Conservation (phyloP, 768 basidiomycete species). For the Podaxis sp. region DNA sequence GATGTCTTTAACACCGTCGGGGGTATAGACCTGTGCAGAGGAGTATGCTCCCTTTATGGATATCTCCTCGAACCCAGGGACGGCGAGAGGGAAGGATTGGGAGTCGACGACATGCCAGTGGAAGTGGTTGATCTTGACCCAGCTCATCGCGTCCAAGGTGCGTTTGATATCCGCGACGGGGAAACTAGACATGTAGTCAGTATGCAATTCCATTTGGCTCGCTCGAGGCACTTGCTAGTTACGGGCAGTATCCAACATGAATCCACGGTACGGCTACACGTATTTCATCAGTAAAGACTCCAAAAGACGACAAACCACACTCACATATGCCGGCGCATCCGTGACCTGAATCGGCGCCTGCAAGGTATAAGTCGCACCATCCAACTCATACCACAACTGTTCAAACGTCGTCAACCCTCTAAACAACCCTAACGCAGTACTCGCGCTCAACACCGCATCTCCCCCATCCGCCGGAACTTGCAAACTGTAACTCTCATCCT, state of each 20-base stretch:
- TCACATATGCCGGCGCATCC: slow-evolving; percentile 62
- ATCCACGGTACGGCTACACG: slow-evolving; percentile 65
- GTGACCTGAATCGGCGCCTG: slow-evolving; percentile 56
- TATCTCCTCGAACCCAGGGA: slow-evolving; percentile 62
- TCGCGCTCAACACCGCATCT: slow-evolving; percentile 54
- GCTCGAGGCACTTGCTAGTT: slow-evolving; percentile 55
- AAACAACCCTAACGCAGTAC: slow-evolving; percentile 64
- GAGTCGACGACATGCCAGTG: slow-evolving; percentile 86
- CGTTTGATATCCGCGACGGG: slow-evolving; percentile 62
- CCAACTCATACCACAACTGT: slow-evolving; percentile 65
- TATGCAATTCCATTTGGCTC: not conserved
- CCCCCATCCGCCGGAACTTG: slow-evolving; percentile 52
- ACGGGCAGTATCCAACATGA: slow-evolving; percentile 79
- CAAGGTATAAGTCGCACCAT: slow-evolving; percentile 50
- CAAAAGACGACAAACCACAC: slow-evolving; percentile 20
- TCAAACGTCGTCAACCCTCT: slow-evolving; percentile 77
- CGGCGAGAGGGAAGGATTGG: slow-evolving; percentile 71
- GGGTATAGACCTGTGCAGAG: slow-evolving; percentile 45
- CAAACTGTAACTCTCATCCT: slow-evolving; percentile 63
- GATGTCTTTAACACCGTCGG: slow-evolving; percentile 53
- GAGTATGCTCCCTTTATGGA: slow-evolving; percentile 70
- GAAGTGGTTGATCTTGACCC: slow-evolving; percentile 74
- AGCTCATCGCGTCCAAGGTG: slow-evolving; percentile 74
- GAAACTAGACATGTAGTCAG: slow-evolving; percentile 38
- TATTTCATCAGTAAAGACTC: not conserved